Percentiles rank a stretch among this genome's conserved stretches.
These are phyloP conservation scores for Tetratostichococcus sp. DNA, from an alignment of 139 green algal species.

Conservation along the genomic window DNA sequence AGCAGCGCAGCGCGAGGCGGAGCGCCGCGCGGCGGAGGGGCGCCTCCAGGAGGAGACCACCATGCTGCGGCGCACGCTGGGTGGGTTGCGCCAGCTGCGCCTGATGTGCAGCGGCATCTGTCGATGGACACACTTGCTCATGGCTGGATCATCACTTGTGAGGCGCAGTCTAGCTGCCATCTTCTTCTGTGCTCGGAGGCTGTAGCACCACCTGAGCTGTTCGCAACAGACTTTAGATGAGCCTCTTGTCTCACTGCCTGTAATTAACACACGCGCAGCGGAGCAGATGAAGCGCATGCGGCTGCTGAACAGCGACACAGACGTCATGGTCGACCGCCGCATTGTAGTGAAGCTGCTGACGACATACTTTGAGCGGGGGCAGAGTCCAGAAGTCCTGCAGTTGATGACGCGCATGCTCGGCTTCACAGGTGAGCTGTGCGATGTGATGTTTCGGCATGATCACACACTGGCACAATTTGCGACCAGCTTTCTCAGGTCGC, in stretches of 20 bases:
- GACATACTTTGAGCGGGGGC: conserved; percentile 57
- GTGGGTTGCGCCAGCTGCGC: background rate
- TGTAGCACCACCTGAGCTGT: conserved; percentile 4
- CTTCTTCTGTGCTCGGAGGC: too few relatives aligned
- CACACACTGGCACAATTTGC: background rate
- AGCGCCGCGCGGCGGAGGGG: background rate
- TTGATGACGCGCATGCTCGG: conserved; percentile 44
- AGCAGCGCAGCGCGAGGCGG: background rate
- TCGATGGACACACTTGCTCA: too few relatives aligned
- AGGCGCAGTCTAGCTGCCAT: too few relatives aligned
- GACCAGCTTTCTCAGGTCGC: too few relatives aligned
- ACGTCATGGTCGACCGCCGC: conserved; percentile 49
- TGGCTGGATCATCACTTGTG: too few relatives aligned
- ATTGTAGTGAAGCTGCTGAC: conserved; percentile 62
- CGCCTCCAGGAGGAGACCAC: conserved; percentile 38
- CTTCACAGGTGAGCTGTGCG: conserved; percentile 23
- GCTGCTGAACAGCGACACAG: conserved; percentile 24
- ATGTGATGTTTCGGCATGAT: background rate
- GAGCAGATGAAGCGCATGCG: conserved; percentile 27
- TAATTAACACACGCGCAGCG: background rate
- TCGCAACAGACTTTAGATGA: too few relatives aligned
- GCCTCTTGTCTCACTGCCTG: too few relatives aligned
- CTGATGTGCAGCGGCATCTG: too few relatives aligned
- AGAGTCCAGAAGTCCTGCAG: conserved; percentile 35
- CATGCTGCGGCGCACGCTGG: conserved; percentile 35